Evolutionary conservation across 306 rosid genomes (phyloP).

Genomic region (Castanopsis chinensis): DNA sequence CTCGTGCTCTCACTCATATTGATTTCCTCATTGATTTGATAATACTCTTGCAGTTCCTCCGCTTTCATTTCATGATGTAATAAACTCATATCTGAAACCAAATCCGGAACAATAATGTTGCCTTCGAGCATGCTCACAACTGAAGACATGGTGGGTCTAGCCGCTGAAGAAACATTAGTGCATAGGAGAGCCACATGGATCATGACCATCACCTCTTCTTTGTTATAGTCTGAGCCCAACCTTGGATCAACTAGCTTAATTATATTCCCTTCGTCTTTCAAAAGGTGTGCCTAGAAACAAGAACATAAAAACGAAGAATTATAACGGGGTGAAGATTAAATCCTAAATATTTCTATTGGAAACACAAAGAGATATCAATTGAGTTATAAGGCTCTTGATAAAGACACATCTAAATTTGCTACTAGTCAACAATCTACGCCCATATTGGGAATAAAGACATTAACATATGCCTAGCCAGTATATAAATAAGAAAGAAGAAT

Average conservation of each 20-base stretch:
- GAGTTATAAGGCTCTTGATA: too few species aligned
- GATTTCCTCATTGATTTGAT: background rate
- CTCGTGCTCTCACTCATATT: background rate
- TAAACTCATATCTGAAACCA: conserved; percentile 1
- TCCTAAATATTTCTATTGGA: too few species aligned
- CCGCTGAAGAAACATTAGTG: conserved; percentile 25
- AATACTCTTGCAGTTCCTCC: conserved; percentile 22
- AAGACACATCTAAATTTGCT: too few species aligned
- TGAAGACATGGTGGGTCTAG: conserved; percentile 41
- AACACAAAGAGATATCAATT: too few species aligned
- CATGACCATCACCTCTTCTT: conserved; percentile 24
- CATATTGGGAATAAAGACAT: too few species aligned
- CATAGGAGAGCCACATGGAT: conserved; percentile 41
- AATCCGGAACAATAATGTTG: conserved; percentile 13
- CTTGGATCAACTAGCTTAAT: conserved; percentile 41
- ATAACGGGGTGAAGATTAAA: too few species aligned
- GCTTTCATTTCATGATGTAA: conserved; percentile 11
- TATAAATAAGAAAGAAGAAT: too few species aligned
- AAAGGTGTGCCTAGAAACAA: conserved; percentile 25
- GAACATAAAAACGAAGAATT: background rate
- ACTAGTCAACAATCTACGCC: too few species aligned
- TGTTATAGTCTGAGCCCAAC: conserved; percentile 24
- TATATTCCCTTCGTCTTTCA: conserved; percentile 23
- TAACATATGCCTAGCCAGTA: too few species aligned
- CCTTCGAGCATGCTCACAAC: conserved; percentile 52